phyloP scores from a whole-genome alignment of 2,329 filamentous ascomycete genomes.

The Dactylonectria estremocensis region DNA sequence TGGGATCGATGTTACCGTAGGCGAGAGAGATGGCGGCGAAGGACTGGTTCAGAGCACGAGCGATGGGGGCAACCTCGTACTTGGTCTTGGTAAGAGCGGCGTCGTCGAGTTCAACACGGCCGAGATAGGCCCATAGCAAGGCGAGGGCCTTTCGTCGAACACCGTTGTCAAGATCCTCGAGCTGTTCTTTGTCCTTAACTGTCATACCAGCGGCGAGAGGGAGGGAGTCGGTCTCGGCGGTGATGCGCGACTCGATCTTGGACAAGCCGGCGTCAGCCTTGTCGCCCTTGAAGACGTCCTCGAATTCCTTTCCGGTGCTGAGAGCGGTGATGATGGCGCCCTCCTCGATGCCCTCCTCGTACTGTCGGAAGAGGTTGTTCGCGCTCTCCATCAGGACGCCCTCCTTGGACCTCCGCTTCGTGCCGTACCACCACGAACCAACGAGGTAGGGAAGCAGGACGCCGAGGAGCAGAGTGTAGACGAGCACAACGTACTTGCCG shows the following conservation, averaged over 20 bases:
- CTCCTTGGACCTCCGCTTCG: conserved; percentile 92
- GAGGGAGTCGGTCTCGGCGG: conserved; percentile 71
- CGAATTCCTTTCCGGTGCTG: conserved; percentile 89
- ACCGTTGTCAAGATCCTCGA: conserved; percentile 86
- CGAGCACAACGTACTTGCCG: conserved; percentile 92
- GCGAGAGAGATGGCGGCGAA: conserved; percentile 90
- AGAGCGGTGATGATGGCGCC: conserved; percentile 85
- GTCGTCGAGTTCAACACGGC: conserved; percentile 88
- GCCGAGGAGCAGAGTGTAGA: conserved; percentile 91
- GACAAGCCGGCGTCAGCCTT: conserved; percentile 85
- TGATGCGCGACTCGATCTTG: conserved; percentile 86
- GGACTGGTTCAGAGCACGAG: conserved; percentile 86
- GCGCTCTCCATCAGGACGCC: conserved; percentile 93
- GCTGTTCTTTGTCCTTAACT: conserved; percentile 80
- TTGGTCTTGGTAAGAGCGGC: conserved; percentile 85
- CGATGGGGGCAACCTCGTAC: conserved; percentile 89
- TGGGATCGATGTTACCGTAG: conserved; percentile 86
- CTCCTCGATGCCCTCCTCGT: conserved; percentile 86
- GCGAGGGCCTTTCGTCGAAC: conserved; percentile 88
- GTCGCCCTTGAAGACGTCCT: conserved; percentile 80
- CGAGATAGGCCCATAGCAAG: conserved; percentile 95
- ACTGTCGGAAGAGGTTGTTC: conserved; percentile 94
- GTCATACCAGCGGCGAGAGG: conserved; percentile 72
- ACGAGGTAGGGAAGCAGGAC: conserved; percentile 94
- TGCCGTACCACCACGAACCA: conserved; percentile 99